These are phyloP conservation scores for Skeletonema potamos DNA, from an alignment of 108 stramenopile genomes.

Conservation along the genomic window DNA sequence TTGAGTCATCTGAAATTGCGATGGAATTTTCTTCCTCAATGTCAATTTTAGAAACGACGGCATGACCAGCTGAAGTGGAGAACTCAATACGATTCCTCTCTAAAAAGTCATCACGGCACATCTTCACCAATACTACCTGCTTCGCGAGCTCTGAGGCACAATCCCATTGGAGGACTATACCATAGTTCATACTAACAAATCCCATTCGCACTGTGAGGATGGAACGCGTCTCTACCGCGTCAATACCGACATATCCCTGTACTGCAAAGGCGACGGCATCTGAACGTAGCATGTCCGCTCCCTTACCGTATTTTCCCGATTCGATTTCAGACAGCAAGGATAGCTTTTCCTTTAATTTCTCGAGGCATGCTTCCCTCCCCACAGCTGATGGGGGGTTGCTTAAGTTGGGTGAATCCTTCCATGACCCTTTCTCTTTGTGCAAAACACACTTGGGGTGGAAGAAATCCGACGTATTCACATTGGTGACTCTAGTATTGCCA, in stretches of 20 bases:
- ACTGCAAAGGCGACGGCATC: constrained; percentile 37
- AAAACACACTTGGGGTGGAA: constrained; percentile 31
- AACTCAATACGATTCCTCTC: constrained; percentile 8
- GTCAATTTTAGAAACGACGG: neutral
- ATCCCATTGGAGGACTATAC: constrained; percentile 46
- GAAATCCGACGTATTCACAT: constrained; percentile 28
- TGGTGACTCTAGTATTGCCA: neutral
- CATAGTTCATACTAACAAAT: constrained; percentile 45
- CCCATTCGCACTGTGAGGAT: constrained; percentile 42
- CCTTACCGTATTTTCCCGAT: constrained; percentile 44
- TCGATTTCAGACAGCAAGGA: constrained; percentile 41
- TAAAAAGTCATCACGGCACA: constrained; percentile 45
- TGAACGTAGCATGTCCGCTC: constrained; percentile 42
- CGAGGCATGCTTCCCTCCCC: constrained; percentile 31
- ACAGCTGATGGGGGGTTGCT: constrained; percentile 21
- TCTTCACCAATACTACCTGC: constrained; percentile 36
- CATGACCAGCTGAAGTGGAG: neutral
- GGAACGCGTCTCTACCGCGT: constrained; percentile 41
- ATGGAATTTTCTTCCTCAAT: neutral
- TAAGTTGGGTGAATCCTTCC: neutral
- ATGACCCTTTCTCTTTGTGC: constrained; percentile 33
- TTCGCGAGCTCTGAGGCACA: constrained; percentile 19
- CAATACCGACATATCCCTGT: neutral
- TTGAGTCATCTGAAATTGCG: neutral
- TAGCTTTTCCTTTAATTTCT: constrained; percentile 36